These are phyloP conservation scores for Chenopodium formosanum DNA, from an alignment of 148 eudicot genomes.

Conservation along the genomic window DNA sequence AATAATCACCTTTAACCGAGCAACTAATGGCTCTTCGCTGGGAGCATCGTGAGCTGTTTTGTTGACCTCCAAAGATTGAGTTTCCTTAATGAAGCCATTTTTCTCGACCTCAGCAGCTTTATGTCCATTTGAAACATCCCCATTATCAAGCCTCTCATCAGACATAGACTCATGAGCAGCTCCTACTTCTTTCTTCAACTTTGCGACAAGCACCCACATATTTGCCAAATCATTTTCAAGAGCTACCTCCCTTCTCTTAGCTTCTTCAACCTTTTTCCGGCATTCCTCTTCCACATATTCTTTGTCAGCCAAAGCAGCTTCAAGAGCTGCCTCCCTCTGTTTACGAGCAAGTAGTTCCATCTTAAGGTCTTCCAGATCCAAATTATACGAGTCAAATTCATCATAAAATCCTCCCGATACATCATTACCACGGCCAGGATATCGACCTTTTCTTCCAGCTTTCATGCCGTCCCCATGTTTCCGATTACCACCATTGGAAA, in stretches of 20 bases:
- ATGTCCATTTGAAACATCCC: conserved; percentile 34
- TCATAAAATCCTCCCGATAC: conserved; percentile 48
- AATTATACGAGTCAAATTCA: conserved; percentile 63
- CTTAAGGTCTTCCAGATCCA: conserved; percentile 69
- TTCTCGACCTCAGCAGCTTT: conserved; percentile 35
- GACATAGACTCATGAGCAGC: conserved; percentile 35
- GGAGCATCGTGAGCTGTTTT: conserved; percentile 42
- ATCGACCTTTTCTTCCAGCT: conserved; percentile 60
- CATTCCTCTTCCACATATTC: conserved; percentile 67
- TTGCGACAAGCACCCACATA: conserved; percentile 99
- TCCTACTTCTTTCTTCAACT: conserved; percentile 76
- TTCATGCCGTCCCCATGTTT: conserved; percentile 50
- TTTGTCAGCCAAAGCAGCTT: conserved; percentile 93
- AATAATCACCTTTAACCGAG: conserved; percentile 67
- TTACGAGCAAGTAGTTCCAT: conserved; percentile 82
- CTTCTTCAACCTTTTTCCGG: conserved; percentile 73
- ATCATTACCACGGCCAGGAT: conserved; percentile 56
- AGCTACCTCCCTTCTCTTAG: conserved; percentile 72
- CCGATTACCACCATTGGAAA: conserved; percentile 51
- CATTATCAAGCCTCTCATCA: conserved; percentile 34
- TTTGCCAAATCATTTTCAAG: conserved; percentile 95
- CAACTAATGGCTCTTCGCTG: conserved; percentile 82
- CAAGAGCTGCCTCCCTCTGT: conserved; percentile 75
- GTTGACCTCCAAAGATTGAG: conserved; percentile 39
- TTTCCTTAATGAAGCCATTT: conserved; percentile 49